A percentile compares a stretch with the other conserved stretches of the same genome.
phyloP scores from a whole-genome alignment of 2,329 filamentous ascomycete genomes.

The Colletotrichum chrysophilum region DNA sequence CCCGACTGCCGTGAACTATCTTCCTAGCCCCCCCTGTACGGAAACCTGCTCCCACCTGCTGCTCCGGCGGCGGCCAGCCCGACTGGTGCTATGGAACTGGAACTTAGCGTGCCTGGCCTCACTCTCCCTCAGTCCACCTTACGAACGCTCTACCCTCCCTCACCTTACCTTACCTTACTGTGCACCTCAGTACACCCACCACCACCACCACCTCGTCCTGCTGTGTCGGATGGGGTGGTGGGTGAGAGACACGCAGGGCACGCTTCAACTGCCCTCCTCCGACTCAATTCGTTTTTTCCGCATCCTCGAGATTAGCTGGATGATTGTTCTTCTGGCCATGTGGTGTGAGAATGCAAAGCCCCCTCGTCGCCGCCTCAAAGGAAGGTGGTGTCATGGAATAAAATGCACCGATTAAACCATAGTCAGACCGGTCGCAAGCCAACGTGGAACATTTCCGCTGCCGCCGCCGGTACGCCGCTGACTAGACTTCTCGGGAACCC shows the following conservation, averaged over 20 bases:
- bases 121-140: not conserved
- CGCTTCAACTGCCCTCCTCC: not conserved
- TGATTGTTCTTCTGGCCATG: not conserved
- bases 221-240: not conserved
- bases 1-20: slow-evolving; percentile 2
- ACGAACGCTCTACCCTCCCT: not conserved
- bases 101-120: not conserved
- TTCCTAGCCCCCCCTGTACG: not conserved
- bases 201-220: not conserved
- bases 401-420: not conserved
- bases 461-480: not conserved
- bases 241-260: not conserved
- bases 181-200: not conserved
- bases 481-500: not conserved
- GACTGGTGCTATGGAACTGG: not conserved
- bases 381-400: not conserved
- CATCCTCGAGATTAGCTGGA: not conserved
- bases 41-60: slow-evolving; percentile 13
- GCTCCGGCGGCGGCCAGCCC: slow-evolving; percentile 13
- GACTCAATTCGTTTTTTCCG: not conserved
- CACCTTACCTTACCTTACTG: not conserved
- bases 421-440: not conserved
- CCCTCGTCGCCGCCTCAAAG: not conserved
- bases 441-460: not conserved
- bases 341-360: not conserved